These are phyloP conservation scores for Trichoderma breve DNA, from an alignment of 2,329 filamentous ascomycete genomes.

Conservation along the genomic window DNA sequence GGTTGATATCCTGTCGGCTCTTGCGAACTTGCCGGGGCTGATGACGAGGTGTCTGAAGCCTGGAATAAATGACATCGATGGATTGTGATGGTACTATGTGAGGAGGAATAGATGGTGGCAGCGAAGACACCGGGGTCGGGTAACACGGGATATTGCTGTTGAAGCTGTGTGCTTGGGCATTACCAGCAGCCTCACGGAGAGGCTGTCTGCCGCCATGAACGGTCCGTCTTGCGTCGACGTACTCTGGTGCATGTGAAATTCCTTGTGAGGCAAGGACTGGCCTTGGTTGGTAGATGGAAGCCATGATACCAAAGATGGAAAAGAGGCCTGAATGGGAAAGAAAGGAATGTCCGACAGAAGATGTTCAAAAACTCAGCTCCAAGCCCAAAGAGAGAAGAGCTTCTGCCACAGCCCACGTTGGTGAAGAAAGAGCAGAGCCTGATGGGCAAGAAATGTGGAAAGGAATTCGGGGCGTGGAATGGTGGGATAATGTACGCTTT, in stretches of 20 bases:
- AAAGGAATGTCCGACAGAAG: constrained; percentile 20
- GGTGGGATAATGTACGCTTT: constrained; percentile 42
- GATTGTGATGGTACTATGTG: constrained; percentile 53
- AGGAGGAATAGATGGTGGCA: constrained; percentile 49
- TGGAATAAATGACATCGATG: constrained; percentile 39
- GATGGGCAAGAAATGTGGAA: constrained; percentile 43
- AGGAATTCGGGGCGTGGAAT: constrained; percentile 46
- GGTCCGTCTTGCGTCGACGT: constrained; percentile 45
- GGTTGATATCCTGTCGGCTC: constrained; percentile 48
- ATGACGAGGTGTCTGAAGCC: constrained; percentile 38
- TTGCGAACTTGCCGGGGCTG: constrained; percentile 36
- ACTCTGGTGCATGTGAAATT: constrained; percentile 48
- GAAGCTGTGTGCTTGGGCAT: constrained; percentile 46
- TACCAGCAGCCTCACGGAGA: constrained; percentile 52
- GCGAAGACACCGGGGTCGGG: constrained; percentile 41
- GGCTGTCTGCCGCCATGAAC: constrained; percentile 42
- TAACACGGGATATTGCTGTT: constrained; percentile 45
- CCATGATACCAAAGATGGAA: constrained; percentile 30
- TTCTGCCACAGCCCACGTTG: constrained; percentile 28
- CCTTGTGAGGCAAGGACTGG: constrained; percentile 52
- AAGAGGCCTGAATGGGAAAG: constrained; percentile 21
- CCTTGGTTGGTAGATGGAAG: constrained; percentile 43
- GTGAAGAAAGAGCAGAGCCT: constrained; percentile 32
- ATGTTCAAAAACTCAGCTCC: constrained; percentile 30
- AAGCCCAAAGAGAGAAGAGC: constrained; percentile 31